A percentile compares a stretch with the other conserved stretches of the same genome.
Evolutionary conservation across 129 eudicot species (phyloP).

Genomic region (Flaveria trinervia): DNA sequence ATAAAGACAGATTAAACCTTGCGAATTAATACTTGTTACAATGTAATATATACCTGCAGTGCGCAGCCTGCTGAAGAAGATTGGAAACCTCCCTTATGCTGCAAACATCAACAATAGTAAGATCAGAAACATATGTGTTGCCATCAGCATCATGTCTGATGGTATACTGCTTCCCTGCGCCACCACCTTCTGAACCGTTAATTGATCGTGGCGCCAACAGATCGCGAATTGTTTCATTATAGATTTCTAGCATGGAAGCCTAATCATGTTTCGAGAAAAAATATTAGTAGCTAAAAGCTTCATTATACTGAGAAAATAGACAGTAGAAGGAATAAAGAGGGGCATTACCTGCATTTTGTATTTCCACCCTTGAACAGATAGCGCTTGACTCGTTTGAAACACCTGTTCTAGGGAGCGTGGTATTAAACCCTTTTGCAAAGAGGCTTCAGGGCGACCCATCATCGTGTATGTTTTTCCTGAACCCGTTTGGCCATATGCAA

Average conservation of each 20-base stretch:
- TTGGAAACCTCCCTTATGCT: constrained; percentile 51
- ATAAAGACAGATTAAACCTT: background rate
- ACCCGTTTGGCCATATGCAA: constrained; percentile 79
- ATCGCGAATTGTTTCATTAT: constrained; percentile 71
- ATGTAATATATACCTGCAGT: constrained; percentile 48
- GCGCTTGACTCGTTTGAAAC: constrained; percentile 60
- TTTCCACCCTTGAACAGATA: constrained; percentile 64
- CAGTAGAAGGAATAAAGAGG: background rate
- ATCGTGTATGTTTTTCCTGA: constrained; percentile 70
- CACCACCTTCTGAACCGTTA: constrained; percentile 40
- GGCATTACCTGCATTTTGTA: constrained; percentile 56
- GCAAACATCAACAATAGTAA: constrained; percentile 63
- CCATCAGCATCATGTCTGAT: constrained; percentile 67
- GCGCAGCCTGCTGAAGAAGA: constrained; percentile 65
- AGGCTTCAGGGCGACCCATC: constrained; percentile 69
- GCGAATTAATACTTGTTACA: background rate
- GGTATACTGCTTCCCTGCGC: constrained; percentile 46
- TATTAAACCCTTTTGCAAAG: constrained; percentile 55
- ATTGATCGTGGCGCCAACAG: constrained; percentile 42
- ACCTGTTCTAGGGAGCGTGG: constrained; percentile 70
- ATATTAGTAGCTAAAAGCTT: background rate
- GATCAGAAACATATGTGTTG: constrained; percentile 60
- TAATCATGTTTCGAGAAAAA: constrained; percentile 16
- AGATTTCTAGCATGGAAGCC: constrained; percentile 77
- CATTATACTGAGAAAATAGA: background rate